These are phyloP conservation scores for Carex pumila DNA, from an alignment of 176 grass and related monocot species.

Conservation along the genomic window DNA sequence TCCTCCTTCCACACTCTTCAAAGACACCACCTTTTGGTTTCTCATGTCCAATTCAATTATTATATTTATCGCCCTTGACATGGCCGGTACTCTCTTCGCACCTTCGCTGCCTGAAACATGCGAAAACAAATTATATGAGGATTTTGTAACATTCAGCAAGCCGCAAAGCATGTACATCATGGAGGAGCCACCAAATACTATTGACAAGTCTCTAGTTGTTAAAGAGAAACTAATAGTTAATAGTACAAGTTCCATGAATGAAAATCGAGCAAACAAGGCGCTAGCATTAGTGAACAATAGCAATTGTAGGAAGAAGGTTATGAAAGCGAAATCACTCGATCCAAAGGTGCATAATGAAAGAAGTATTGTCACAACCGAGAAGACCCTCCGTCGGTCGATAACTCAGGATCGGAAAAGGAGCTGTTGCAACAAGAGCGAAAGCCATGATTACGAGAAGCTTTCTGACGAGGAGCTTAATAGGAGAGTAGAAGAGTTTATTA, in stretches of 20 bases:
- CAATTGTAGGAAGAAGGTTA: not conserved
- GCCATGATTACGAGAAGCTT: conserved; percentile 40
- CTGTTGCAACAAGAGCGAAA: conserved; percentile 8
- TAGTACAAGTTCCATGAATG: not conserved
- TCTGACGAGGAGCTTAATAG: conserved; percentile 74
- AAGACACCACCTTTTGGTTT: conserved; percentile 99
- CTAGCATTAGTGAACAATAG: not conserved
- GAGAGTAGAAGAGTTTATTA: conserved; percentile 86
- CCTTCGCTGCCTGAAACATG: not conserved
- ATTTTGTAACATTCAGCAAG: not conserved
- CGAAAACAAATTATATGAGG: not conserved
- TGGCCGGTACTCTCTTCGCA: conserved; percentile 46
- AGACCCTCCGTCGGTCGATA: conserved; percentile 10
- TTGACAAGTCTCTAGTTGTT: conserved; percentile 3
- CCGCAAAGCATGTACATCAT: not conserved
- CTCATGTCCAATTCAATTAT: conserved; percentile 97
- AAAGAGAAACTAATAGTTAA: conserved; percentile 9
- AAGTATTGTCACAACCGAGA: conserved; percentile 21
- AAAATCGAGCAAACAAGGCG: not conserved
- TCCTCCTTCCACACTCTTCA: conserved; percentile 58
- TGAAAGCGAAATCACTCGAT: conserved; percentile 13
- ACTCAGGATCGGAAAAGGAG: conserved; percentile 4
- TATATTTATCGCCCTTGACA: conserved; percentile 75
- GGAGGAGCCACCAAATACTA: not conserved
- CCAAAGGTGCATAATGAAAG: conserved; percentile 30